A percentile compares a stretch with the other conserved stretches of the same genome.
phyloP scores from a whole-genome alignment of 768 basidiomycete species.

The Leucocoprinus sp. region DNA sequence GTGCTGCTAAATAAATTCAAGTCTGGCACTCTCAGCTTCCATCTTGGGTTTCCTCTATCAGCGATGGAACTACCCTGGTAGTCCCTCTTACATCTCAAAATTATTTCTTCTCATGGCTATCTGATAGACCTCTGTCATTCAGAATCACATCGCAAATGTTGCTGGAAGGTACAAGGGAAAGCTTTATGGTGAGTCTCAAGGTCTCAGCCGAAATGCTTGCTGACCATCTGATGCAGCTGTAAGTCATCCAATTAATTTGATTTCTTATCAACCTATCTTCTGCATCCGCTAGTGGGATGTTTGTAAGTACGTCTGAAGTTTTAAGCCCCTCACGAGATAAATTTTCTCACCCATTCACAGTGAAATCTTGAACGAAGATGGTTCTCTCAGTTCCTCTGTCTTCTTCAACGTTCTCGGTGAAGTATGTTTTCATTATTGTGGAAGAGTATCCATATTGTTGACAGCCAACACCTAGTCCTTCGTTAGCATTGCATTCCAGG shows the following conservation, averaged over 20 bases:
- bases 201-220: neutral
- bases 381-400: constrained; percentile 29
- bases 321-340: neutral
- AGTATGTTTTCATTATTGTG: constrained; percentile 3
- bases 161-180: constrained; percentile 36
- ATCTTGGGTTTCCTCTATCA: constrained; percentile 26
- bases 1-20: constrained; percentile 2
- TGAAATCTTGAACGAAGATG: constrained; percentile 40
- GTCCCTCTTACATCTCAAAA: neutral
- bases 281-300: constrained; percentile 24
- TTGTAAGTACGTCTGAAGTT: constrained; percentile 22
- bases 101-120: neutral
- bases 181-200: constrained; percentile 20
- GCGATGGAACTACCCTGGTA: constrained; percentile 24
- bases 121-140: constrained; percentile 24
- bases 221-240: constrained; percentile 12
- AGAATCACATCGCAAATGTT: constrained; percentile 31
- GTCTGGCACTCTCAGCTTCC: constrained; percentile 34
- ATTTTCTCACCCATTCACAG: constrained; percentile 18
- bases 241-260: neutral
- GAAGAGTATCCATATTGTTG: neutral
- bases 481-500: constrained; percentile 37
- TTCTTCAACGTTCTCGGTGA: constrained; percentile 36
- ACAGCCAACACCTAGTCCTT: constrained; percentile 31
- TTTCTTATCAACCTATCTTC: neutral